Conservation (phyloP, 1,284 basidiomycete genomes). For the Stereum hirsutum region DNA sequence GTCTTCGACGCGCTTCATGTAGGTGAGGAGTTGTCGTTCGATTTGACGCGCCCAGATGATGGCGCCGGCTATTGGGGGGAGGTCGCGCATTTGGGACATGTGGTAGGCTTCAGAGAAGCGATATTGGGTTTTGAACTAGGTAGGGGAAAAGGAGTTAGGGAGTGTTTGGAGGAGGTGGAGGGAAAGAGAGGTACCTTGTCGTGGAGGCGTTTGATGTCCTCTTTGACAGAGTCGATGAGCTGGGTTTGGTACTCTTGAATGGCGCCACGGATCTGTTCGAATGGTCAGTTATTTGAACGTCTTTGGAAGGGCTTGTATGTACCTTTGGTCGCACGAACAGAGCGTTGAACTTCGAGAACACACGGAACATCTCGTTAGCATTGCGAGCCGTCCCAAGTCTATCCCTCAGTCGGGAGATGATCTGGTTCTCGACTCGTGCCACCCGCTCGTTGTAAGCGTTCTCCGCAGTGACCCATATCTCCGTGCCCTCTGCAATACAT, state of each 20-base stretch:
- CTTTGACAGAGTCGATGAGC: conserved; percentile 95
- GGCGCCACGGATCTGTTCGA: conserved; percentile 77
- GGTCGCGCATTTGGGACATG: conserved; percentile 96
- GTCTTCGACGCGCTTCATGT: conserved; percentile 99
- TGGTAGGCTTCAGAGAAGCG: conserved; percentile 93
- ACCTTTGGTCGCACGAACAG: conserved; percentile 98
- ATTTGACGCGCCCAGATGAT: conserved; percentile 99
- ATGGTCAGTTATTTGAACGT: background rate
- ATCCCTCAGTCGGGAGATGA: conserved; percentile 89
- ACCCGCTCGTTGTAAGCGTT: conserved; percentile 97
- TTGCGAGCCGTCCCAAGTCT: conserved; percentile 93
- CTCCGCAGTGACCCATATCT: conserved; percentile 97
- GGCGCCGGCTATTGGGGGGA: conserved; percentile 94
- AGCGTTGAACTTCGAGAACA: conserved; percentile 98
- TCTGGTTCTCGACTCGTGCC: conserved; percentile 95
- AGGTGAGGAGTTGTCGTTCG: conserved; percentile 89
- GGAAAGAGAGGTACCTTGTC: conserved; percentile 58
- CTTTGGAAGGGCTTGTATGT: background rate
- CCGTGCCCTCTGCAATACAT: conserved; percentile 78
- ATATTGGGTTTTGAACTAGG: conserved; percentile 87
- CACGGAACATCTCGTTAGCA: conserved; percentile 98
- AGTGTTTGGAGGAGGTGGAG: conserved; percentile 9
- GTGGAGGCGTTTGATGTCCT: conserved; percentile 92
- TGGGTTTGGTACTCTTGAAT: conserved; percentile 99
- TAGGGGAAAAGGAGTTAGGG: conserved; percentile 3